Percentiles rank a stretch among this genome's conserved stretches.
Evolutionary conservation across 2,329 filamentous ascomycete genomes (phyloP).

Genomic region (Macrophomina phaseolina): DNA sequence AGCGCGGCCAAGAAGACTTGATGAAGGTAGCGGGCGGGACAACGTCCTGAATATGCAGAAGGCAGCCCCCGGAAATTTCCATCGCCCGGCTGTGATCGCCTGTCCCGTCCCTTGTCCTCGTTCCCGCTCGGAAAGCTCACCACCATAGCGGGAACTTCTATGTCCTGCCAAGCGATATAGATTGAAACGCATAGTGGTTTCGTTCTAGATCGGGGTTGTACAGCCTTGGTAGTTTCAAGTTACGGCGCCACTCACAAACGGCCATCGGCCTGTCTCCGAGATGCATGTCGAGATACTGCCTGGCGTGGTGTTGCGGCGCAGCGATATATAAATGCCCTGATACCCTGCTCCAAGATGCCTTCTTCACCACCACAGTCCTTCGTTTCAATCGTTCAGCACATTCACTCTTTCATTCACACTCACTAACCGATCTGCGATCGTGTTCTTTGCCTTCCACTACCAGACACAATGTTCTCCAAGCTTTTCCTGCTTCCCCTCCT

Average conservation of each 20-base stretch:
- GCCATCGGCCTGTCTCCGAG: not conserved
- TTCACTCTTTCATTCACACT: not conserved
- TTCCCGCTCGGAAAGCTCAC: not conserved
- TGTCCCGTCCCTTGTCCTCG: not conserved
- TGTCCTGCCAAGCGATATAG: conserved; percentile 12
- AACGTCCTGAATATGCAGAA: not conserved
- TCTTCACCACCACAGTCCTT: conserved; percentile 21
- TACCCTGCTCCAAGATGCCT: not conserved
- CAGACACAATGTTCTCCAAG: conserved; percentile 19
- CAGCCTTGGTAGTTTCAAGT: conserved; percentile 17
- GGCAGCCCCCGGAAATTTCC: conserved; percentile 10
- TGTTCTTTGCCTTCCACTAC: conserved; percentile 4
- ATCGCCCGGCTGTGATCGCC: not conserved
- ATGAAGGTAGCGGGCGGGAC: conserved; percentile 7
- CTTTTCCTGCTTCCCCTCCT: conserved; percentile 16
- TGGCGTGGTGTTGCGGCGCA: not conserved
- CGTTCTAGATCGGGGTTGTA: not conserved
- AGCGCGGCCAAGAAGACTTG: conserved; percentile 20
- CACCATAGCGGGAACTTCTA: not conserved
- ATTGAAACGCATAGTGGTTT: conserved; percentile 14
- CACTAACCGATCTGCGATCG: conserved; percentile 20
- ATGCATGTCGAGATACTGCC: not conserved
- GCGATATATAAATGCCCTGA: conserved; percentile 3
- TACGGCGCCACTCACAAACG: not conserved
- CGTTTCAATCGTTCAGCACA: conserved; percentile 1